Conservation (phyloP, 345 rosid genomes). For the Mercurialis annua region DNA sequence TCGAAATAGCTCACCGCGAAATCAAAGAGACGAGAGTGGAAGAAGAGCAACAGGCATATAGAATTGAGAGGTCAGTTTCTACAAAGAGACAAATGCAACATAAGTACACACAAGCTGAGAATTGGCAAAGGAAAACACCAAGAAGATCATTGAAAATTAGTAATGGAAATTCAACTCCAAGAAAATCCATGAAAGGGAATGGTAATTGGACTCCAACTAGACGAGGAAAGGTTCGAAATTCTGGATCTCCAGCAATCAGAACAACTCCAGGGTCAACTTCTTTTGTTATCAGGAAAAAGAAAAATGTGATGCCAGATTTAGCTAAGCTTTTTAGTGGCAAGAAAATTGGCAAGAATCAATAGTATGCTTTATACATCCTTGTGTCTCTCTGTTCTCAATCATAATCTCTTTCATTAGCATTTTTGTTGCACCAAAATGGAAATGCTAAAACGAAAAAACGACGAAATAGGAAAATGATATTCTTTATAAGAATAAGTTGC, state of each 20-base stretch:
- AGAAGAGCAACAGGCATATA: constrained; percentile 47
- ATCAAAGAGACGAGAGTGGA: constrained; percentile 44
- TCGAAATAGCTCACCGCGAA: constrained; percentile 45
- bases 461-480: too few relatives aligned
- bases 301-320: constrained; percentile 51
- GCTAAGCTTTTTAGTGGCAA: constrained; percentile 52
- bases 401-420: not conserved
- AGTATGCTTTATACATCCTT: not conserved
- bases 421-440: too few relatives aligned
- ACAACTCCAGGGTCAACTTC: constrained; percentile 35
- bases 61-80: constrained; percentile 48
- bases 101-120: constrained; percentile 25
- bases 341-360: constrained; percentile 17
- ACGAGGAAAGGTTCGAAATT: constrained; percentile 37
- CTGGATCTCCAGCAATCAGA: constrained; percentile 45
- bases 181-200: constrained; percentile 36
- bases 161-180: constrained; percentile 27
- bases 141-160: constrained; percentile 37
- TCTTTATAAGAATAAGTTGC: too few relatives aligned
- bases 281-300: constrained; percentile 54
- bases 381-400: not conserved
- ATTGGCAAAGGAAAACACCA: constrained; percentile 11
- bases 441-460: too few relatives aligned
- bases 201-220: constrained; percentile 37
- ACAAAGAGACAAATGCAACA: constrained; percentile 37